A percentile compares a stretch with the other conserved stretches of the same genome.
phyloP scores from a whole-genome alignment of 2,329 filamentous ascomycete species.

The Aspergillus quadrilineatus region DNA sequence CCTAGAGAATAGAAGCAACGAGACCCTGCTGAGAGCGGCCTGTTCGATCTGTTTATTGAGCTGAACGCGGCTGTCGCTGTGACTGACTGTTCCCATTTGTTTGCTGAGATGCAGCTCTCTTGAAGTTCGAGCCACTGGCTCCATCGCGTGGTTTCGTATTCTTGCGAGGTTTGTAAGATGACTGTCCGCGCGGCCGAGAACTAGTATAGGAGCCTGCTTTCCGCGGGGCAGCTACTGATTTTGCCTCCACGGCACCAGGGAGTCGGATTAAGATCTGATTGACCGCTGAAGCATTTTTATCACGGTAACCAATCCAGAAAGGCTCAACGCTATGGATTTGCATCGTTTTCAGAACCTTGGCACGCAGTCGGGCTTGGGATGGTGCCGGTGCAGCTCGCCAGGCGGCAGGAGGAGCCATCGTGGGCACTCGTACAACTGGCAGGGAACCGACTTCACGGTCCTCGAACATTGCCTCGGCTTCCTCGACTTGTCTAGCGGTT shows the following conservation, averaged over 20 bases:
- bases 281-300: constrained; percentile 38
- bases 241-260: constrained; percentile 47
- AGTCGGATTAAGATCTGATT: constrained; percentile 47
- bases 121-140: constrained; percentile 22
- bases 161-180: constrained; percentile 32
- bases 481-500: constrained; percentile 68
- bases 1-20: not conserved
- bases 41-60: constrained; percentile 21
- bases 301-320: constrained; percentile 41
- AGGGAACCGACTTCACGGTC: constrained; percentile 77
- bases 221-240: constrained; percentile 40
- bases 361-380: constrained; percentile 33
- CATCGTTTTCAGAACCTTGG: constrained; percentile 55
- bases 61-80: constrained; percentile 27
- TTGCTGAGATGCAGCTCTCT: constrained; percentile 30
- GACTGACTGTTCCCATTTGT: constrained; percentile 23
- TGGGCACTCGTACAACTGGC: constrained; percentile 68
- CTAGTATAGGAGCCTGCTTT: constrained; percentile 27
- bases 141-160: constrained; percentile 33
- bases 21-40: not conserved
- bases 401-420: constrained; percentile 59
- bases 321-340: constrained; percentile 52
- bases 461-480: constrained; percentile 77
- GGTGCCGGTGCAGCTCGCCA: constrained; percentile 58
- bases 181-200: constrained; percentile 28